Percentiles rank a stretch among this genome's conserved stretches.
Evolutionary conservation across 164 flowering plant species (phyloP).

Genomic region (Chloranthus sessilifolius): DNA sequence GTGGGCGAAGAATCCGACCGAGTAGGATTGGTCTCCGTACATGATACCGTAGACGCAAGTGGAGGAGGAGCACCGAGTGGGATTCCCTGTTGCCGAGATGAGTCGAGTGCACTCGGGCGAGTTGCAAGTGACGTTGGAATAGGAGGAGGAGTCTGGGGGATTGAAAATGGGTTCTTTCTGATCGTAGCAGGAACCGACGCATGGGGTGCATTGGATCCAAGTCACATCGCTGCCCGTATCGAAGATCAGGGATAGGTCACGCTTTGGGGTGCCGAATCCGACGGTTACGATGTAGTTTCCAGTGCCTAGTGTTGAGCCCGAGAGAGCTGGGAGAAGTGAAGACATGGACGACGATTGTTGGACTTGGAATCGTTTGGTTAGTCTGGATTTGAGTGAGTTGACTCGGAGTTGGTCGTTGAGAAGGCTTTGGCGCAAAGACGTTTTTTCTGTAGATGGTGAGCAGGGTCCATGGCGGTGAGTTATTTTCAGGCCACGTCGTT

Average conservation of each 20-base stretch:
- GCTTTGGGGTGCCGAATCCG: conserved; percentile 65
- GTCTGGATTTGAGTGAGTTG: conserved; percentile 23
- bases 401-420: conserved; percentile 42
- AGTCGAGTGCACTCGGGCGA: conserved; percentile 24
- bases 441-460: conserved; percentile 11
- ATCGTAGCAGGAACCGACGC: conserved; percentile 32
- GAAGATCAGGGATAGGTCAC: conserved; percentile 34
- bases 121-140: conserved; percentile 31
- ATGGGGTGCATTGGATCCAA: conserved; percentile 64
- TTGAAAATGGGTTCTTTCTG: conserved; percentile 41
- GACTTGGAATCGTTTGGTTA: neutral
- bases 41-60: conserved; percentile 43
- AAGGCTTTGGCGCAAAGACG: conserved; percentile 26
- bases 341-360: conserved; percentile 1
- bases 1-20: conserved; percentile 31
- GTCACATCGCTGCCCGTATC: conserved; percentile 49
- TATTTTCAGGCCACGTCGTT: conserved; percentile 14
- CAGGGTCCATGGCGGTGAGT: conserved; percentile 61
- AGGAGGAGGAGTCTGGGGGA: conserved; percentile 32
- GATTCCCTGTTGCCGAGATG: conserved; percentile 28
- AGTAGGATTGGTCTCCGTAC: conserved; percentile 45
- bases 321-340: conserved; percentile 23
- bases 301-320: conserved; percentile 34
- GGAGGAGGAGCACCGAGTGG: conserved; percentile 22
- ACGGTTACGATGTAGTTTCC: conserved; percentile 57